phyloP scores from a whole-genome alignment of 805 yeast species.

The Maudiozyma saulgeensis region DNA sequence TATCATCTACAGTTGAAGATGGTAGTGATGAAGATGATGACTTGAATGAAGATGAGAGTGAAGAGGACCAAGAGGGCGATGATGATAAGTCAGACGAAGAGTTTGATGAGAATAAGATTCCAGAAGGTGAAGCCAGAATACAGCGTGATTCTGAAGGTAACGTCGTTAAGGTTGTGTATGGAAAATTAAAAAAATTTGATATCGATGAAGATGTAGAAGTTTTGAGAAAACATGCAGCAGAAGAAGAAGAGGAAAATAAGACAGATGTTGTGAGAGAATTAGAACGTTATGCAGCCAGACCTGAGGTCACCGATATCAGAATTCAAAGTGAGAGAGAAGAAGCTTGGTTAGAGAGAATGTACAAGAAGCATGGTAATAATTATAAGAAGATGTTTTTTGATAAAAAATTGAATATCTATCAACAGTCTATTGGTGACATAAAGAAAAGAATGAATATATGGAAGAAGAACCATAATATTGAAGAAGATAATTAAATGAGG shows the following conservation, averaged over 20 bases:
- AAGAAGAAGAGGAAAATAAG: slow-evolving; percentile 15
- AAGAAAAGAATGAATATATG: slow-evolving; percentile 62
- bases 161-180: slow-evolving; percentile 59
- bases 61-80: slow-evolving; percentile 13
- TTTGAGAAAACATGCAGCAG: slow-evolving; percentile 15
- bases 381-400: slow-evolving; percentile 90
- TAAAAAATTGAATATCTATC: slow-evolving; percentile 68
- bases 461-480: slow-evolving; percentile 41
- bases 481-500: slow-evolving; percentile 6
- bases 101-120: slow-evolving; percentile 44
- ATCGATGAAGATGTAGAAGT: slow-evolving; percentile 30
- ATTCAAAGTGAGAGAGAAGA: slow-evolving; percentile 61
- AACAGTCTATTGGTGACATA: slow-evolving; percentile 78
- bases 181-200: slow-evolving; percentile 40
- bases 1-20: slow-evolving; percentile 19
- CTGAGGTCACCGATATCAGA: slow-evolving; percentile 38
- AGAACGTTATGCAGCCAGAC: slow-evolving; percentile 47
- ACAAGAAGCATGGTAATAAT: slow-evolving; percentile 78
- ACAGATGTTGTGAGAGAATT: slow-evolving; percentile 61
- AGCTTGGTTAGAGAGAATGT: slow-evolving; percentile 56
- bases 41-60: slow-evolving; percentile 34
- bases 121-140: slow-evolving; percentile 71
- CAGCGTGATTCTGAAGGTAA: slow-evolving; percentile 61
- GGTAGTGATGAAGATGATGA: slow-evolving; percentile 12
- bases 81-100: slow-evolving; percentile 12